phyloP scores from a whole-genome alignment of 331 rosid genomes.

The Cydonia oblonga region DNA sequence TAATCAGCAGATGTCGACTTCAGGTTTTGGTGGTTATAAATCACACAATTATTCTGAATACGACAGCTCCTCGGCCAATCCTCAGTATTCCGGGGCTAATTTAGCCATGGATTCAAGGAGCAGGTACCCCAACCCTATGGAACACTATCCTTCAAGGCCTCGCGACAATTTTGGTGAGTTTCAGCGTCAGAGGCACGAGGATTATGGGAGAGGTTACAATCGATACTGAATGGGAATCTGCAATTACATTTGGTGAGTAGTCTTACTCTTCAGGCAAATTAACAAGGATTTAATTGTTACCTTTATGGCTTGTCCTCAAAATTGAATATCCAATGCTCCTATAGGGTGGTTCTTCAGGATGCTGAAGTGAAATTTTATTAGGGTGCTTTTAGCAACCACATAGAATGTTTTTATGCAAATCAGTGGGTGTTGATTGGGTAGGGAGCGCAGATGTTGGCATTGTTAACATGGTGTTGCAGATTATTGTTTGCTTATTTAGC shows the following conservation, averaged over 20 bases:
- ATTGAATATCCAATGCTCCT: constrained; percentile 8
- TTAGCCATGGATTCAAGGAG: constrained; percentile 59
- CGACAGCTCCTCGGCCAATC: constrained; percentile 46
- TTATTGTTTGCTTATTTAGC: constrained; percentile 21
- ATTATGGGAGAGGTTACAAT: constrained; percentile 62
- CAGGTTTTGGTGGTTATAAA: constrained; percentile 67
- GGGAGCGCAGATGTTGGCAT: constrained; percentile 3
- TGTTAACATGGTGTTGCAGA: neutral
- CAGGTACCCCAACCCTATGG: constrained; percentile 58
- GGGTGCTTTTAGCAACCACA: neutral
- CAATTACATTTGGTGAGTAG: constrained; percentile 61
- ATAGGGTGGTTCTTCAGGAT: constrained; percentile 10
- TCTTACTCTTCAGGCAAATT: constrained; percentile 29
- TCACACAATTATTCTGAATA: constrained; percentile 55
- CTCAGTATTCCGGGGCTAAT: constrained; percentile 49
- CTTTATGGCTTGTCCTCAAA: constrained; percentile 11
- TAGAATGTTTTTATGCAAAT: constrained; percentile 4
- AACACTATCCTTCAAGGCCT: constrained; percentile 62
- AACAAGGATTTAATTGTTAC: constrained; percentile 13
- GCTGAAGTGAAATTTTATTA: neutral
- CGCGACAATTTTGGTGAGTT: constrained; percentile 68
- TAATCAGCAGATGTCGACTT: constrained; percentile 47
- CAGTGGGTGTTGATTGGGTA: constrained; percentile 9
- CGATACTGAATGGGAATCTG: constrained; percentile 48
- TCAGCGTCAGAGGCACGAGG: constrained; percentile 64